Evolutionary conservation across 805 yeast genomes (phyloP).

Genomic region (Myxozyma melibiosi): DNA sequence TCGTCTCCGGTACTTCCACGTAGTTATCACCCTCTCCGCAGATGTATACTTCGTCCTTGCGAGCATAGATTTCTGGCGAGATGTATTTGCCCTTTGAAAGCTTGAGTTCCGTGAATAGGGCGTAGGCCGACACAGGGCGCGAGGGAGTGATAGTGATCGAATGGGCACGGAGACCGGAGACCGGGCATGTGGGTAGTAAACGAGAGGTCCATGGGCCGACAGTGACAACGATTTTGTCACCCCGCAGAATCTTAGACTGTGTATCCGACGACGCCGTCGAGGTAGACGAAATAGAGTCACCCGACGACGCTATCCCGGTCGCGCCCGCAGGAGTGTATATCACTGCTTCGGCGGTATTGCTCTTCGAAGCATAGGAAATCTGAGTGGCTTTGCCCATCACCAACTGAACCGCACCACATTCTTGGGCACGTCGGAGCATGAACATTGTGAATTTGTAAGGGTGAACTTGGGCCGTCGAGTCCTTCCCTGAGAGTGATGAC

Average conservation of each 20-base stretch:
- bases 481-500: constrained; percentile 79
- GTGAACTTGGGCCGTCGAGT: constrained; percentile 94
- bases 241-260: constrained; percentile 46
- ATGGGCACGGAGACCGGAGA: constrained; percentile 91
- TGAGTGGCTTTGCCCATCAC: constrained; percentile 82
- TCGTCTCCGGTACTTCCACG: constrained; percentile 88
- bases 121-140: constrained; percentile 83
- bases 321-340: constrained; percentile 49
- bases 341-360: constrained; percentile 57
- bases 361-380: constrained; percentile 62
- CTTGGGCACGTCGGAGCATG: constrained; percentile 75
- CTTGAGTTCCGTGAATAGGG: constrained; percentile 88
- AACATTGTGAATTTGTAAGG: constrained; percentile 92
- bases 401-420: constrained; percentile 79
- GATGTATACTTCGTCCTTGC: constrained; percentile 93
- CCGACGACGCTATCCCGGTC: constrained; percentile 1
- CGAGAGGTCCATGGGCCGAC: constrained; percentile 98
- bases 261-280: constrained; percentile 3
- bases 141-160: constrained; percentile 88
- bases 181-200: constrained; percentile 89
- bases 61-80: constrained; percentile 91
- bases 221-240: constrained; percentile 78
- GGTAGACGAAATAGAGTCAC: constrained; percentile 4
- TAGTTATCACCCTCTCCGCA: constrained; percentile 96
- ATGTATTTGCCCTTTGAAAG: constrained; percentile 68